Evolutionary conservation across 192 early-diverging fungal species (phyloP).

Genomic region (Backusella mclennaniae): DNA sequence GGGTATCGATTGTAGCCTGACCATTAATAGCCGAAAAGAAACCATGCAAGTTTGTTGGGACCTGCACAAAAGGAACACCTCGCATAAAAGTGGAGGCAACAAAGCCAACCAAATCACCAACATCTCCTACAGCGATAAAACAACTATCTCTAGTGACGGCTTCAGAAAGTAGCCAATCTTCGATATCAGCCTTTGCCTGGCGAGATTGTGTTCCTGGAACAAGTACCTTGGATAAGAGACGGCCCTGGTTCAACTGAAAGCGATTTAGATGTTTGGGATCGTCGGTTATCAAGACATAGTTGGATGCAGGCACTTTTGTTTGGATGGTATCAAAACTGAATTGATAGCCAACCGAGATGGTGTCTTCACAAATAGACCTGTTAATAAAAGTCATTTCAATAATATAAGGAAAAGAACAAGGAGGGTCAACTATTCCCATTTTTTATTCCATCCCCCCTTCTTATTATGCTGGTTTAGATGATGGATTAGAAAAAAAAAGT

Average conservation of each 20-base stretch:
- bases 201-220: slow-evolving; percentile 90
- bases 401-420: slow-evolving; percentile 7
- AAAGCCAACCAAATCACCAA: slow-evolving; percentile 95
- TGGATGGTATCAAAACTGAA: slow-evolving; percentile 74
- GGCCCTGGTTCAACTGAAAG: slow-evolving; percentile 45
- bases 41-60: slow-evolving; percentile 92
- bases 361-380: slow-evolving; percentile 80
- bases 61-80: slow-evolving; percentile 89
- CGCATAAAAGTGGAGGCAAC: slow-evolving; percentile 99
- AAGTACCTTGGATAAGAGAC: slow-evolving; percentile 74
- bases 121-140: slow-evolving; percentile 92
- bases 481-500: not conserved
- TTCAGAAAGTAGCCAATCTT: slow-evolving; percentile 86
- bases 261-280: slow-evolving; percentile 65
- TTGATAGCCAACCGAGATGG: slow-evolving; percentile 84
- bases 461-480: not conserved
- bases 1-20: slow-evolving; percentile 96
- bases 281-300: slow-evolving; percentile 89
- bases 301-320: slow-evolving; percentile 71
- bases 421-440: not conserved
- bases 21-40: slow-evolving; percentile 99
- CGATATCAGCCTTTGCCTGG: slow-evolving; percentile 79
- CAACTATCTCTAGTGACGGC: slow-evolving; percentile 91
- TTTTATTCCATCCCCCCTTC: not conserved
- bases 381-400: not conserved